Conservation (phyloP, 441 rosid species). For the Raphanus hybrid region DNA sequence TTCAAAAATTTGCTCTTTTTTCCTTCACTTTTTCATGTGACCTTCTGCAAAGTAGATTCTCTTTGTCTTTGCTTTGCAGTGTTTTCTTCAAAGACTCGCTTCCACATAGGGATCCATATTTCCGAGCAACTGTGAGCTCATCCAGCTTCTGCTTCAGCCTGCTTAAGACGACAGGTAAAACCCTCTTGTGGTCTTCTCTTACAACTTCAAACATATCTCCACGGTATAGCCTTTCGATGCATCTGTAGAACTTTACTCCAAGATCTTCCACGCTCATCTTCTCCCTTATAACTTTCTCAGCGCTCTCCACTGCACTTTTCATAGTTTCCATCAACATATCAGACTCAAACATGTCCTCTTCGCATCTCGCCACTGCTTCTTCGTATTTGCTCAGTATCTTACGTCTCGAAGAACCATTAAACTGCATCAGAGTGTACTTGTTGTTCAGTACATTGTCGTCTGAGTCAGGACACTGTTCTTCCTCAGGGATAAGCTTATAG, state of each 20-base stretch:
- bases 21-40: no score
- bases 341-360: neutral
- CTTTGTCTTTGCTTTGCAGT: neutral
- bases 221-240: neutral
- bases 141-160: neutral
- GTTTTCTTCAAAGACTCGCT: neutral
- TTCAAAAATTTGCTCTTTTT: neutral
- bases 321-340: neutral
- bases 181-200: neutral
- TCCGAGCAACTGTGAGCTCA: neutral
- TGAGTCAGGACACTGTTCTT: neutral
- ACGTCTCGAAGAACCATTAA: neutral
- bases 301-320: neutral
- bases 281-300: neutral
- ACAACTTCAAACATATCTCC: neutral
- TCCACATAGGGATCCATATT: neutral
- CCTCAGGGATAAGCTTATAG: neutral
- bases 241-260: neutral
- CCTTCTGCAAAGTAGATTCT: no score
- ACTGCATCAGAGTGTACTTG: neutral
- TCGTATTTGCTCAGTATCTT: neutral
- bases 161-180: neutral
- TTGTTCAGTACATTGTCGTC: constrained; percentile 9
- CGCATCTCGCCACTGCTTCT: neutral
- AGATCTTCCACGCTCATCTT: neutral